Evolutionary conservation across 2,329 filamentous ascomycete species (phyloP).

Genomic region (Catunica adiposa): DNA sequence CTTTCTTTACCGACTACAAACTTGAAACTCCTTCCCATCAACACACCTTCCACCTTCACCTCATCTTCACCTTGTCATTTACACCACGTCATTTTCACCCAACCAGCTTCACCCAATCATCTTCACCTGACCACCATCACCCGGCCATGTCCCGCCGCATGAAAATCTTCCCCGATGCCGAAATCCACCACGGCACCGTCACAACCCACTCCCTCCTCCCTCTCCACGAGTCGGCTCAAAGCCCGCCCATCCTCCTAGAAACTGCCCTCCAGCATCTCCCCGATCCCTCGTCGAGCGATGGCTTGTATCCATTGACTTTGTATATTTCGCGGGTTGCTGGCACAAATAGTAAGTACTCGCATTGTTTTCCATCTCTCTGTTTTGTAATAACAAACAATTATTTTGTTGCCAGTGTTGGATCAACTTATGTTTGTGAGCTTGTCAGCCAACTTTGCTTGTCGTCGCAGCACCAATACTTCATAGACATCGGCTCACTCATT

Average conservation of each 20-base stretch:
- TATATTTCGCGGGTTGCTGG: constrained; percentile 92
- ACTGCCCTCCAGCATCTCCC: constrained; percentile 81
- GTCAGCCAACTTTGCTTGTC: too few relatives aligned
- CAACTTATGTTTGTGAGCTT: too few relatives aligned
- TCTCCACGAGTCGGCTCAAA: constrained; percentile 50
- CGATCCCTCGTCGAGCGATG: constrained; percentile 50
- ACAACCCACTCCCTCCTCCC: constrained; percentile 9
- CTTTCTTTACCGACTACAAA: too few relatives aligned
- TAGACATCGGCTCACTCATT: too few relatives aligned
- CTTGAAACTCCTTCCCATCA: too few relatives aligned
- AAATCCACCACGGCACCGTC: constrained; percentile 8
- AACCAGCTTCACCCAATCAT: too few relatives aligned
- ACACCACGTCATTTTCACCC: too few relatives aligned
- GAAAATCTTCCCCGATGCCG: not conserved
- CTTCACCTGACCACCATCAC: too few relatives aligned
- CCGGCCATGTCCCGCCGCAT: too few relatives aligned
- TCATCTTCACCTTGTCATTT: too few relatives aligned
- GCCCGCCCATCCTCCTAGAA: constrained; percentile 60
- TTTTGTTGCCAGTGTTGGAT: not conserved
- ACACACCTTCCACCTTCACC: too few relatives aligned
- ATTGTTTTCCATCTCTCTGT: not conserved
- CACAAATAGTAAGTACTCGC: constrained; percentile 51
- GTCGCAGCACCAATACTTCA: too few relatives aligned
- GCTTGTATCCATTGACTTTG: constrained; percentile 56
- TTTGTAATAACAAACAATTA: not conserved